Evolutionary conservation across 2,329 filamentous ascomycete species (phyloP).

Genomic region (Epichloe sibirici): DNA sequence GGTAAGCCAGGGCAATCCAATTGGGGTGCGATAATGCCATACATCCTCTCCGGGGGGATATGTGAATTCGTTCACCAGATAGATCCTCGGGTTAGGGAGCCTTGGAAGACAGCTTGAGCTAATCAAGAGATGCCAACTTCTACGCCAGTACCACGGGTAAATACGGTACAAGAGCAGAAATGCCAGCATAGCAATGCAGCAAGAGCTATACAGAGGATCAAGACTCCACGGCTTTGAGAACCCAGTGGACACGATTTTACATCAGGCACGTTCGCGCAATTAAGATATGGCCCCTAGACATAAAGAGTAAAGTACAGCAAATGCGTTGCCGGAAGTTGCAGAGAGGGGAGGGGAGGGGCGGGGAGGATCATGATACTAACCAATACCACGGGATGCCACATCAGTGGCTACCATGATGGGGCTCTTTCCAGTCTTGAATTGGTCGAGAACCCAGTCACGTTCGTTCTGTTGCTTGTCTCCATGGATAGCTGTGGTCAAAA

Average conservation of each 20-base stretch:
- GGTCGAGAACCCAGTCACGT: conserved; percentile 97
- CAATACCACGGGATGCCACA: conserved; percentile 99
- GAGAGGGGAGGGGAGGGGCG: conserved; percentile 34
- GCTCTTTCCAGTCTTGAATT: conserved; percentile 99
- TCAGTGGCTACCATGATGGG: conserved; percentile 99
- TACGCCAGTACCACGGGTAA: conserved; percentile 58
- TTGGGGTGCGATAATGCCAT: conserved; percentile 39
- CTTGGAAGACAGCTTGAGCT: conserved; percentile 56
- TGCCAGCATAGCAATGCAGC: conserved; percentile 54
- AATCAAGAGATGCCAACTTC: conserved; percentile 67
- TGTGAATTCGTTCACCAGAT: conserved; percentile 37
- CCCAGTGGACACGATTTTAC: conserved; percentile 66
- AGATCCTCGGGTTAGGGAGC: conserved; percentile 45
- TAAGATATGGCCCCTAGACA: conserved; percentile 71
- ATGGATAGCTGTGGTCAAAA: conserved; percentile 65
- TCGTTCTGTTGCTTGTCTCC: conserved; percentile 99
- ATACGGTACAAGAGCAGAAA: conserved; percentile 60
- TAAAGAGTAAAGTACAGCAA: conserved; percentile 78
- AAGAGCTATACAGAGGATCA: conserved; percentile 44
- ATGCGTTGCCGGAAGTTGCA: conserved; percentile 45
- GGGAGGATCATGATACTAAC: conserved; percentile 61
- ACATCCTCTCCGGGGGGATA: conserved; percentile 26
- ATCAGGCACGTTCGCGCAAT: conserved; percentile 88
- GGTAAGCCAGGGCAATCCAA: conserved; percentile 46
- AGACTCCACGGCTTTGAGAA: conserved; percentile 71